A percentile compares a stretch with the other conserved stretches of the same genome.
These are phyloP conservation scores for Stylonectria norvegica DNA, from an alignment of 2,329 filamentous ascomycete genomes.

Conservation along the genomic window DNA sequence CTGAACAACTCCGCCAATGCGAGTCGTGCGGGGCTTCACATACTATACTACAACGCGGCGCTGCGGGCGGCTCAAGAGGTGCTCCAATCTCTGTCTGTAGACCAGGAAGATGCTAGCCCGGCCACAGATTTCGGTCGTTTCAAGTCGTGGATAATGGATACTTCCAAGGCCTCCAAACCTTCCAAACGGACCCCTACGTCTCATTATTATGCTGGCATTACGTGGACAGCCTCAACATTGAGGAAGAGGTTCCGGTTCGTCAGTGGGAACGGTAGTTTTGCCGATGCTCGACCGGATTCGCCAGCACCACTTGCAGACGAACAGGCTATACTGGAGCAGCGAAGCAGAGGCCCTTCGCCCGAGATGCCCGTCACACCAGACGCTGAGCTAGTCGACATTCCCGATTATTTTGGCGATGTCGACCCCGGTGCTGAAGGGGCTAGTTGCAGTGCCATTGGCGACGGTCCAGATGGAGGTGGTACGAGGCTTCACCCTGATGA, in stretches of 20 bases:
- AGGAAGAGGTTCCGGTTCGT: constrained; percentile 66
- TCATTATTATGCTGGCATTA: constrained; percentile 59
- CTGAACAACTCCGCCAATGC: constrained; percentile 56
- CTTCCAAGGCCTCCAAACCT: constrained; percentile 49
- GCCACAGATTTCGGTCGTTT: constrained; percentile 58
- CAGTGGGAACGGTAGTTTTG: constrained; percentile 48
- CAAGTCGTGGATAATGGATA: constrained; percentile 64
- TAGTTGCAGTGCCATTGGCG: constrained; percentile 11
- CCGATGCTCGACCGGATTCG: constrained; percentile 36
- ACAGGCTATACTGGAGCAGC: constrained; percentile 30
- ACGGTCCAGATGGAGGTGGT: constrained; percentile 26
- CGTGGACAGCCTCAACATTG: constrained; percentile 69
- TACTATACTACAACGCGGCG: constrained; percentile 67
- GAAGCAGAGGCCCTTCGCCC: constrained; percentile 36
- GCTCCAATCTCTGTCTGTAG: constrained; percentile 54
- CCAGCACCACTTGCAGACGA: constrained; percentile 38
- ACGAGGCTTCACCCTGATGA: constrained; percentile 38
- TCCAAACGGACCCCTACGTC: constrained; percentile 52
- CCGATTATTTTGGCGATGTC: constrained; percentile 44
- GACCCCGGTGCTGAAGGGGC: constrained; percentile 10
- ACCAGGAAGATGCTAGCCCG: constrained; percentile 40
- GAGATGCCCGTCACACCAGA: constrained; percentile 34
- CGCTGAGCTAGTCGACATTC: constrained; percentile 29
- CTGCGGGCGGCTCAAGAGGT: constrained; percentile 56
- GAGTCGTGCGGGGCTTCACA: constrained; percentile 50